A percentile compares a stretch with the other conserved stretches of the same genome.
These are phyloP conservation scores for Leishmania braziliensis DNA, from an alignment of 208 protist genomes.

Conservation along the genomic window DNA sequence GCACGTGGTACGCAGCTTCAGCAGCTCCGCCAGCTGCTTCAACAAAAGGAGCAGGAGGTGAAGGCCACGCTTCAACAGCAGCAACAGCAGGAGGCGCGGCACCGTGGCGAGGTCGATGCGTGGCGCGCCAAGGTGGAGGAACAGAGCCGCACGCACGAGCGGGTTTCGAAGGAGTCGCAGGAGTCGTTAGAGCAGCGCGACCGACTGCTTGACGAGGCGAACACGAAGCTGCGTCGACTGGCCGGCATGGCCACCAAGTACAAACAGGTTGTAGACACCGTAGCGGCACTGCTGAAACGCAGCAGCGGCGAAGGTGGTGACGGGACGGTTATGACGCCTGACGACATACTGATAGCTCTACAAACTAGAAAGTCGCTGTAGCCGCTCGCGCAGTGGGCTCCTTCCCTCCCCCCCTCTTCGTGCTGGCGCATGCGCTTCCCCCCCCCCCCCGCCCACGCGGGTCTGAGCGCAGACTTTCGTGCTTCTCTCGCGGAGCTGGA, in stretches of 20 bases:
- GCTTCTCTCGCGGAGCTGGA: neutral
- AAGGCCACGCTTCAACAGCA: slow-evolving; percentile 48
- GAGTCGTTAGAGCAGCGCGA: slow-evolving; percentile 40
- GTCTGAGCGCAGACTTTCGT: slow-evolving; percentile 1
- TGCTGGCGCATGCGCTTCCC: neutral
- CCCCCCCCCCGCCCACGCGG: neutral
- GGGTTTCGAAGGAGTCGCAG: slow-evolving; percentile 33
- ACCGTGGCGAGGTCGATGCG: slow-evolving; percentile 44
- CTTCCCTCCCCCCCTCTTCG: neutral
- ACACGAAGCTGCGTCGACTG: slow-evolving; percentile 53
- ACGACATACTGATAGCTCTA: slow-evolving; percentile 49
- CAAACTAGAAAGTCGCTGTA: slow-evolving; percentile 24
- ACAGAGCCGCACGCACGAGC: slow-evolving; percentile 48
- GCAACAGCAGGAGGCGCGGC: slow-evolving; percentile 42
- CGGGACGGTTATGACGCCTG: slow-evolving; percentile 28
- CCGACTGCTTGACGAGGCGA: slow-evolving; percentile 47
- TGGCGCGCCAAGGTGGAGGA: slow-evolving; percentile 55
- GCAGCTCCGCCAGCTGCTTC: slow-evolving; percentile 58
- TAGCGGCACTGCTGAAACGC: slow-evolving; percentile 19
- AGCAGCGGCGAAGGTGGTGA: neutral
- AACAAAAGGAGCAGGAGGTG: slow-evolving; percentile 63
- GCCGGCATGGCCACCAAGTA: slow-evolving; percentile 56
- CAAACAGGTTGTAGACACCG: slow-evolving; percentile 37
- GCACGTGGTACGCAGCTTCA: slow-evolving; percentile 37
- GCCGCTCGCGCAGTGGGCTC: neutral